These are phyloP conservation scores for Lactarius psammicola DNA, from an alignment of 768 basidiomycete genomes.

Conservation along the genomic window DNA sequence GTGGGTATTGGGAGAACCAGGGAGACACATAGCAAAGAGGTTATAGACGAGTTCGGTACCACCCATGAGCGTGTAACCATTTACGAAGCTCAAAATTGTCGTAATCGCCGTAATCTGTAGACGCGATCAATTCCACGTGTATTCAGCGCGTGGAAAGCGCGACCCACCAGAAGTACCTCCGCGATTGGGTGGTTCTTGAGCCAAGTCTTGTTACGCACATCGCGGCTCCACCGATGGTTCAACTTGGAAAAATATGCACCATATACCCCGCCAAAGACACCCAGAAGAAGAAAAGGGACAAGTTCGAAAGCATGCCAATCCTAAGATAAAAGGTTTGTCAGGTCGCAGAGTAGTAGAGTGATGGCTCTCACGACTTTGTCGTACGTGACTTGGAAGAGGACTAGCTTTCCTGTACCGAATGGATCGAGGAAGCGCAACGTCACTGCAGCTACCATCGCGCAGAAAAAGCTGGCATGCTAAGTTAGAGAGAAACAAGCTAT, in stretches of 20 bases:
- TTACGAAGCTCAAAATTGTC: conserved; percentile 75
- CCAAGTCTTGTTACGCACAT: conserved; percentile 82
- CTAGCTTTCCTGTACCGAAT: conserved; percentile 92
- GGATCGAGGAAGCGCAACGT: conserved; percentile 92
- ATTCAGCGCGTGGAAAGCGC: background rate
- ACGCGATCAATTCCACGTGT: conserved; percentile 8
- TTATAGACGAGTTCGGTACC: conserved; percentile 94
- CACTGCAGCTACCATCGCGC: conserved; percentile 96
- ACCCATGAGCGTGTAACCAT: conserved; percentile 89
- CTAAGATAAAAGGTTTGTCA: conserved; percentile 38
- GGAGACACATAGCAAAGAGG: conserved; percentile 83
- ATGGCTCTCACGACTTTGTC: conserved; percentile 53
- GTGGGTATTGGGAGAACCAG: conserved; percentile 52
- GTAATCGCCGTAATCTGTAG: conserved; percentile 75
- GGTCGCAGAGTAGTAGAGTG: background rate
- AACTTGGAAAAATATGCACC: conserved; percentile 92
- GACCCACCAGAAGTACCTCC: conserved; percentile 78
- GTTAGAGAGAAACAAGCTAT: conserved; percentile 35
- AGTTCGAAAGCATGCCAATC: conserved; percentile 95
- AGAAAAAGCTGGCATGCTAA: conserved; percentile 77
- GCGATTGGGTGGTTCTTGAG: conserved; percentile 71
- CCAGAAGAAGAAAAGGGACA: conserved; percentile 78
- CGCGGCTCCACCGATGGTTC: conserved; percentile 84
- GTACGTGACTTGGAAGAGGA: conserved; percentile 89
- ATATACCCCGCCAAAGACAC: conserved; percentile 90